Evolutionary conservation across 257 asterid genomes (phyloP).

Genomic region (Plantago ovata): DNA sequence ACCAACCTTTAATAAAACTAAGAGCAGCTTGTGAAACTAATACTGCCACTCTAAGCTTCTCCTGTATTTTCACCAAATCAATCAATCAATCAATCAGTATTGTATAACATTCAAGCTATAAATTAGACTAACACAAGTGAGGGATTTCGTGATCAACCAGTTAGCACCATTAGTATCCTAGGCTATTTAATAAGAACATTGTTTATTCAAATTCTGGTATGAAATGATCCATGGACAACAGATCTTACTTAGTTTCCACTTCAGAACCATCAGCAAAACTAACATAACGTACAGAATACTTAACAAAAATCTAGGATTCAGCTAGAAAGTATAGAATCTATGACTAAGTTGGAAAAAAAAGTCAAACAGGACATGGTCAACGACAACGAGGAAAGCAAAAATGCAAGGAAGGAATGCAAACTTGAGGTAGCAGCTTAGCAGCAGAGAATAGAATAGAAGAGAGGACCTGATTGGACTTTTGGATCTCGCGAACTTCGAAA

Average conservation of each 20-base stretch:
- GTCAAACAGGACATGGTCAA: too few species aligned
- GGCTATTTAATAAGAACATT: not conserved
- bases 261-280: too few species aligned
- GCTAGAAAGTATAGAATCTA: too few species aligned
- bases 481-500: conserved; percentile 74
- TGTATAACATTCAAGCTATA: not conserved
- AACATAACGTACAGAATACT: too few species aligned
- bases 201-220: not conserved
- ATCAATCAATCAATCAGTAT: conserved; percentile 1
- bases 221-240: too few species aligned
- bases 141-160: too few species aligned
- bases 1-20: conserved; percentile 69
- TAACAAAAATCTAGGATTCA: too few species aligned
- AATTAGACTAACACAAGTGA: too few species aligned
- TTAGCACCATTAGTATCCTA: not conserved
- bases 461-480: conserved; percentile 69
- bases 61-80: conserved; percentile 34
- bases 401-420: not conserved
- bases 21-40: conserved; percentile 84
- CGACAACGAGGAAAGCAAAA: not conserved
- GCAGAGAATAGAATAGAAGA: not conserved
- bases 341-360: too few species aligned
- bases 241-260: not conserved
- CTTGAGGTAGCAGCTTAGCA: too few species aligned
- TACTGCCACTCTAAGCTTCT: conserved; percentile 78